Percentiles rank a stretch among this genome's conserved stretches.
phyloP scores from a whole-genome alignment of 2,329 filamentous ascomycete species.

The Tolypocladium guangdongense region DNA sequence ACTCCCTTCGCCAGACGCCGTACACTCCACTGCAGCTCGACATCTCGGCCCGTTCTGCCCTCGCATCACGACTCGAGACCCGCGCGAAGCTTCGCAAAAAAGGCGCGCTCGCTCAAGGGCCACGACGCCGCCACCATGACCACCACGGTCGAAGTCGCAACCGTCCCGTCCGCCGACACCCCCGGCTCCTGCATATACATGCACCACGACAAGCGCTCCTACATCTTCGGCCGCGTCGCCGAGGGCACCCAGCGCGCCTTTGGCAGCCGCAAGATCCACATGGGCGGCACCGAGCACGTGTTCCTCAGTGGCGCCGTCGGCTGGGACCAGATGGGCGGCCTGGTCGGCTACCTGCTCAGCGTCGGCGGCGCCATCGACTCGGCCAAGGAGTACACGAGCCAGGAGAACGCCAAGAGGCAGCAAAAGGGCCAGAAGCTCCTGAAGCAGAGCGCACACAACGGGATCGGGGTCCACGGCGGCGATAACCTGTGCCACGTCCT shows the following conservation, averaged over 20 bases:
- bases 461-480: slow-evolving; percentile 63
- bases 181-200: slow-evolving; percentile 67
- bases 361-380: slow-evolving; percentile 56
- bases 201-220: slow-evolving; percentile 71
- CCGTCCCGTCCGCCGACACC: slow-evolving; percentile 80
- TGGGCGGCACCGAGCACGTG: slow-evolving; percentile 60
- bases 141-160: slow-evolving; percentile 62
- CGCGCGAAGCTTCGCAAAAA: background rate
- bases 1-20: background rate
- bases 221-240: slow-evolving; percentile 70
- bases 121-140: slow-evolving; percentile 44
- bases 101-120: background rate
- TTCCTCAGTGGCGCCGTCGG: slow-evolving; percentile 71
- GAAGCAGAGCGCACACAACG: slow-evolving; percentile 12
- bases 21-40: background rate
- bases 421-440: slow-evolving; percentile 24
- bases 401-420: slow-evolving; percentile 29
- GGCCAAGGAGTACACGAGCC: slow-evolving; percentile 28
- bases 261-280: slow-evolving; percentile 52
- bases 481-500: slow-evolving; percentile 71
- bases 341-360: slow-evolving; percentile 77
- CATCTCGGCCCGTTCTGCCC: background rate
- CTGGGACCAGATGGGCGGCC: slow-evolving; percentile 69
- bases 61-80: too few species aligned
- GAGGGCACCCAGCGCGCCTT: slow-evolving; percentile 79